Evolutionary conservation across 2,329 filamentous ascomycete species (phyloP), one percentile per base, ranked within the genome.

Genomic region (Cadophora sp.): DNA sequence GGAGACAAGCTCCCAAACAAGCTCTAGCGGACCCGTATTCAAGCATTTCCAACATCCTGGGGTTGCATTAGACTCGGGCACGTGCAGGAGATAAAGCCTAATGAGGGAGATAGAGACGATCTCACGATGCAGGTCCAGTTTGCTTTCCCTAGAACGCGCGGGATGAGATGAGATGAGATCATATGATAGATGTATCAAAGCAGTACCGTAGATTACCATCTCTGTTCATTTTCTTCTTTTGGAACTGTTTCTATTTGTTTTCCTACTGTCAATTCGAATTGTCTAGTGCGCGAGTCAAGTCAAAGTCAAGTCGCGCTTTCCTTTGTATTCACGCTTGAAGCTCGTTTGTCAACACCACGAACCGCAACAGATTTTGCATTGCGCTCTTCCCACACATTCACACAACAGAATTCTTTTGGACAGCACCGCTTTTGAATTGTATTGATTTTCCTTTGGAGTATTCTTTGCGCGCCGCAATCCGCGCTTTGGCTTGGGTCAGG

Each of bases 381-480:
- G 18, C 3, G 16, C 13, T 16, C 45, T 22, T 43, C 3, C 20
- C 11, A 11, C 30, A 18, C 18, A 59, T 53, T 59, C 62, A 22
- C 45, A 1, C 4, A 16, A 63, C 39, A 58, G 36, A 48, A 59
- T 50, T 27, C 36, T 48, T 36, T 5, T 41, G 9, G 8, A 41
- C 18, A 43, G 33, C 24, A 24, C 56, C 50, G 56, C 22, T 63
- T 63, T 63, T 63, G 61, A 18, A 58, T 41, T 39, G 33, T 8
- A 24, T 41, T 27, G 11, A 20, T 48, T 48, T 60, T 30, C 1
- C 50, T 45, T 63, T 63, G 50, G 50, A 63, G 7, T 56, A 63
- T 63, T 45, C 22, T 63, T 63, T 55, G 36, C 43, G 36, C 55
- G 13, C 20, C 20, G 9, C n/a, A 20, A 22, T 41, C 36, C 11